Percentiles rank a stretch among this genome's conserved stretches.
phyloP scores from a whole-genome alignment of 257 asterid genomes.

The Lycium ferocissimum region DNA sequence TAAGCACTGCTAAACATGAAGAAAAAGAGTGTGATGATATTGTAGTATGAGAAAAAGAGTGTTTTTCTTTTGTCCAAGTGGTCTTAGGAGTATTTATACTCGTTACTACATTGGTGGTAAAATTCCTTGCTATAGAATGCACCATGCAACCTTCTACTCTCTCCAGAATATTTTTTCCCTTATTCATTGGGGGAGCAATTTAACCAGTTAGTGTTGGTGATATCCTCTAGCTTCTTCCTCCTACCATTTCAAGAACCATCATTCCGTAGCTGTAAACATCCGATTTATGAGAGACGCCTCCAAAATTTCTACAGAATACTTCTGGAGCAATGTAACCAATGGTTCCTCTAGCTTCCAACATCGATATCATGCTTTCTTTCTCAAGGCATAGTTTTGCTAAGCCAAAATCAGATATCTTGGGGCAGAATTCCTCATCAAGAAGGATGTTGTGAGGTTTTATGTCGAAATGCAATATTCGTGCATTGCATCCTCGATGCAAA shows the following conservation, averaged over 20 bases:
- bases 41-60: too few relatives aligned
- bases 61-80: too few relatives aligned
- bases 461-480: constrained; percentile 44
- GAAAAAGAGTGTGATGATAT: too few relatives aligned
- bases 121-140: too few relatives aligned
- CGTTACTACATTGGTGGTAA: too few relatives aligned
- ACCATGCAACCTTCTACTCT: too few relatives aligned
- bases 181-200: too few relatives aligned
- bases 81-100: too few relatives aligned
- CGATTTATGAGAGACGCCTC: constrained; percentile 41
- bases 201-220: too few relatives aligned
- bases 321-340: constrained; percentile 48
- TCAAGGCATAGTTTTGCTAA: constrained; percentile 36
- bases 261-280: constrained; percentile 48
- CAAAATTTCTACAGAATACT: constrained; percentile 35
- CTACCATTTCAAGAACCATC: constrained; percentile 48
- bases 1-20: too few relatives aligned
- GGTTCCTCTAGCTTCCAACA: constrained; percentile 39
- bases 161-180: too few relatives aligned
- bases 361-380: constrained; percentile 35
- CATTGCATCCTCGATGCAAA: constrained; percentile 44
- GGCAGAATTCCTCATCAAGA: constrained; percentile 41
- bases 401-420: constrained; percentile 50
- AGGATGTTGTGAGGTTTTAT: constrained; percentile 51
- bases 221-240: constrained; percentile 40